Evolutionary conservation across 257 asterid genomes (phyloP), one percentile per base, ranked within the genome.

Genomic region (Gardenia jasminoides): DNA sequence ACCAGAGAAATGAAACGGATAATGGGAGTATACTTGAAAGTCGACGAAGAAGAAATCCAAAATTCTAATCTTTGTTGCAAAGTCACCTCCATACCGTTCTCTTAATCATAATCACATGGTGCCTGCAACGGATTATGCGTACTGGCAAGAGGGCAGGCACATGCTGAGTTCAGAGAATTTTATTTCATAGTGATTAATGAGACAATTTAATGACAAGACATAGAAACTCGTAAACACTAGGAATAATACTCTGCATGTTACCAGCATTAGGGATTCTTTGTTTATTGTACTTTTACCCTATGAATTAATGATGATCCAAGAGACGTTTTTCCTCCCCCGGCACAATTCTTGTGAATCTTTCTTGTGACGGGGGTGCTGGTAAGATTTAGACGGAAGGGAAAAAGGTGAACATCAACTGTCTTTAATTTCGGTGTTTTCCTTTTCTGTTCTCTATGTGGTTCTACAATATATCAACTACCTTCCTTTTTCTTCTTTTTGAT

Each of bases 81-180:
- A 58, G 56, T 39, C 50, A 58, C 70, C 36, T 24, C 43, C 22
- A 17, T 48, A 59, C 69, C 5, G 58, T 75, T 59, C 28, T 24
- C 56, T 39, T 16, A 24, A 33, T 31, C 71, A 67, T 39, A 36
- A 20, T 41, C 69, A 79, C 82, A 73, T 79, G 82, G 43, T 59
- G 61, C 71, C 58, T 39, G 33, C 70, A 69, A 56, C 41, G 48
- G 19, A 7, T 12, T 22, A 6, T 36, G 52, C 33, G 41, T 70
- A 4, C 6, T 56, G 20, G 48, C 65, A 48, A 59, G 74, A 48
- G 30, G 24, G 80, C 19, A 48, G 2, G 67, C 80, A 77, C 80
- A 67, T 67, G 80, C 17, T 28, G 20, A 64, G 12, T n/a, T 41
- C 75, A 77, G 64, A 65, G 66, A 3, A 17, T 65, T 16, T 19